These are phyloP conservation scores for Thermochaetoides dissita DNA, from an alignment of 2,329 filamentous ascomycete genomes.

Conservation along the genomic window DNA sequence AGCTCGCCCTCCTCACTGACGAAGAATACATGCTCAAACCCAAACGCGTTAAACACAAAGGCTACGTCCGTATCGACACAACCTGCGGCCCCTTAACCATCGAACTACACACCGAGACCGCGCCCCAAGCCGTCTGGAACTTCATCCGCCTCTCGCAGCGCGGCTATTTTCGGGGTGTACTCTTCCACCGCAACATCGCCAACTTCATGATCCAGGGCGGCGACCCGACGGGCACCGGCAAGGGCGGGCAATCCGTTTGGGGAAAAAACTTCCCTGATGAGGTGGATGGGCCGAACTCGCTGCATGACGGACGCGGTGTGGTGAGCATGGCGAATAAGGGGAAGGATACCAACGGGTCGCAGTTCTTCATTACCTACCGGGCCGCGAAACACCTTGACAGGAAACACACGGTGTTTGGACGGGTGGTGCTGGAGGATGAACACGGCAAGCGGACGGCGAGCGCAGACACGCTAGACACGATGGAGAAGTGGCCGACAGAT, in stretches of 20 bases:
- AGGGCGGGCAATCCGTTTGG: conserved; percentile 85
- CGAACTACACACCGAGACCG: conserved; percentile 80
- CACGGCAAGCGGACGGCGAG: not conserved
- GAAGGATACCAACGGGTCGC: conserved; percentile 90
- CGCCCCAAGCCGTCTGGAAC: conserved; percentile 92
- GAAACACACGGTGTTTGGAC: conserved; percentile 95
- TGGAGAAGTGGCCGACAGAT: conserved; percentile 69
- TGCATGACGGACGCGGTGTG: conserved; percentile 69
- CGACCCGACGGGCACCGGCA: conserved; percentile 81
- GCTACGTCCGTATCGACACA: conserved; percentile 81
- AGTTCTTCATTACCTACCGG: conserved; percentile 90
- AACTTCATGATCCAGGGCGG: conserved; percentile 98
- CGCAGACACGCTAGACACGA: conserved; percentile 44
- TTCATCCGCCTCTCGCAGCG: conserved; percentile 78
- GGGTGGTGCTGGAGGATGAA: conserved; percentile 62
- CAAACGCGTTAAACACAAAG: conserved; percentile 74
- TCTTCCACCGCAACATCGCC: conserved; percentile 86
- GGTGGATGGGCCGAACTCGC: conserved; percentile 64
- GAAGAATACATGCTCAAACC: conserved; percentile 96
- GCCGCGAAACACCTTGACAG: conserved; percentile 72
- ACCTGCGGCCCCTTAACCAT: conserved; percentile 74
- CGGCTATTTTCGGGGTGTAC: conserved; percentile 73
- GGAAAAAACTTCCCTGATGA: conserved; percentile 90
- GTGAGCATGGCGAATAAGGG: conserved; percentile 97
- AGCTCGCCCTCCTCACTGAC: conserved; percentile 73